Base-by-base conservation (phyloP, 2,329 filamentous ascomycete genomes). In the Fusarium nodosum region DNA sequence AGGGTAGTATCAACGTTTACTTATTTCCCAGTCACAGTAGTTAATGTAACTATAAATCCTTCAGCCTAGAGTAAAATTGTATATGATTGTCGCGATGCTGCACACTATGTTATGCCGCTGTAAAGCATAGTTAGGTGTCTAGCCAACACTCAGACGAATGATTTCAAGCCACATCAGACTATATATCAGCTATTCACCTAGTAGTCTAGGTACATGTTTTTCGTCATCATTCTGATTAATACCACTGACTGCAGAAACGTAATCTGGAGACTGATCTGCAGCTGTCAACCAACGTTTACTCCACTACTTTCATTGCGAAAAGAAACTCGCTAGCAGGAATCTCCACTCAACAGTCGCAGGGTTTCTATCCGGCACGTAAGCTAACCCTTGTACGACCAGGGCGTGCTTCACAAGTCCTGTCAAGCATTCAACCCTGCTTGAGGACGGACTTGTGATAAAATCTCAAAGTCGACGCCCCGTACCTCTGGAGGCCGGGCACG, bases 341-440 rank as follows among this genome's bases (percentile, higher is more conserved):
- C 34, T 44, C 28, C 34, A 18, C 20, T 31, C 16, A 33, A 12
- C n/a, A 7, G n/a, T 15, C n/a, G 16, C 42, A 56, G 16, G 42
- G 18, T 8, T 20, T 11, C 42, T 20, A 31, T 48, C 26, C 36
- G 6, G 28, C 24, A 47, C 13, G 12, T n/a, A 22, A 41, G 8
- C 33, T 9, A 7, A 9, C 2, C 10, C 18, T 31, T 16, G 10
- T 5, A 5, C 11, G 7, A 5, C 53, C 8, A 33, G 62, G 62
- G 62, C 9, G 8, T 31, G 56, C 66, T 66, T 56, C 64, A 66
- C 16, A 8, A n/a, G 22, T 1, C 36, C 41, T 28, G 5, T 28
- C 13, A 20, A 22, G 2, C 38, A 10, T 24, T 11, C 10, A 15
- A 26, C 16, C 38, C 44, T 28, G 16, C 31, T 42, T 16, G 7